These are phyloP conservation scores for Moniliella sp. DNA, from an alignment of 1,284 basidiomycete genomes.

Conservation along the genomic window DNA sequence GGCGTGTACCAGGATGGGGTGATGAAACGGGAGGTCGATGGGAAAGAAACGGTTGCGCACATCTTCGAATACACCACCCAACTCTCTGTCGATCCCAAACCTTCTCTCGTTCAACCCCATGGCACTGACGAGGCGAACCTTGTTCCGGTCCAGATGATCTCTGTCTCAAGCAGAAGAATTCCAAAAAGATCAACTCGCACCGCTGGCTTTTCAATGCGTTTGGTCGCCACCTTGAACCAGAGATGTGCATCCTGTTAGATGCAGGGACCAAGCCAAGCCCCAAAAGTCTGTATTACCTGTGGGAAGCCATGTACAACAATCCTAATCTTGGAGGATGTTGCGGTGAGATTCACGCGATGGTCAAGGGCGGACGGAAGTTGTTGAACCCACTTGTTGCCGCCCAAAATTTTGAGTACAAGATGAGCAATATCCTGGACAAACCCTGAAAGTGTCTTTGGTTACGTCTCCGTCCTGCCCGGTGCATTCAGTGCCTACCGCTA, in stretches of 20 bases:
- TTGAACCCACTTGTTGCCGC: constrained; percentile 56
- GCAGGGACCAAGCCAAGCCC: constrained; percentile 71
- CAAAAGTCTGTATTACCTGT: constrained; percentile 69
- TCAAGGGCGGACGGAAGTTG: constrained; percentile 56
- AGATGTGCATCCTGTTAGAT: constrained; percentile 69
- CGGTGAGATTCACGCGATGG: constrained; percentile 78
- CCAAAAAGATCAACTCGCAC: constrained; percentile 25
- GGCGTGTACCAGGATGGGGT: constrained; percentile 2
- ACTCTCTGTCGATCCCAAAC: constrained; percentile 56
- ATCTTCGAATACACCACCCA: constrained; percentile 7
- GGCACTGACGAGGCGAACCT: constrained; percentile 1
- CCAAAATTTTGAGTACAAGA: constrained; percentile 45
- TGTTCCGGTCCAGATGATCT: constrained; percentile 5
- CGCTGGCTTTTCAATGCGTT: constrained; percentile 29
- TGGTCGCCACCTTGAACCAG: constrained; percentile 44
- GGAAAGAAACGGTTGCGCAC: constrained; percentile 5
- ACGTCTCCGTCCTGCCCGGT: constrained; percentile 60
- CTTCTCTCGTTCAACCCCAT: constrained; percentile 38
- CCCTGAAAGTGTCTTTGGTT: constrained; percentile 78
- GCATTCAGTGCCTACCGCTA: constrained; percentile 82
- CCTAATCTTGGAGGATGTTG: constrained; percentile 81
- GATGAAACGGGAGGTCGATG: constrained; percentile 2
- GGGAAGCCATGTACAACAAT: constrained; percentile 81
- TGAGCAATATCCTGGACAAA: constrained; percentile 80
- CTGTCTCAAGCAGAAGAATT: constrained; percentile 9